Percentiles rank a stretch among this genome's conserved stretches.
phyloP scores from a whole-genome alignment of 306 rosid species.

The Vachellia collinsii region DNA sequence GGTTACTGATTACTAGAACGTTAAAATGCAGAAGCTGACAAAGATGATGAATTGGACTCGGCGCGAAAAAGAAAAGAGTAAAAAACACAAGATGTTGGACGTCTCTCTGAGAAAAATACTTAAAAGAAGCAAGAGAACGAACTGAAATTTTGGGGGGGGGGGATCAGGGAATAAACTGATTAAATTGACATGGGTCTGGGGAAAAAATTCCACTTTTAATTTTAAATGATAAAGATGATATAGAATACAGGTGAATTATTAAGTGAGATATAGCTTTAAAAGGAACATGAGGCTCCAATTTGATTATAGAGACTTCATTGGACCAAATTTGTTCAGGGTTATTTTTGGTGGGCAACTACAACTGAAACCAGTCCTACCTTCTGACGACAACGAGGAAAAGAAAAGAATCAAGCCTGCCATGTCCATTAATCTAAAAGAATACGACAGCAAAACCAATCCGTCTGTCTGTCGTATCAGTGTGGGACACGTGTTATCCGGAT shows the following conservation, averaged over 20 bases:
- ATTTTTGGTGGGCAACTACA: not conserved
- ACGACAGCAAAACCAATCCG: not conserved
- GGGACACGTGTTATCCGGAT: not conserved
- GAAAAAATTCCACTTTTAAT: not conserved
- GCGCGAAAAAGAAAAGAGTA: not conserved
- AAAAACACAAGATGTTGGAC: not conserved
- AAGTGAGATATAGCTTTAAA: not conserved
- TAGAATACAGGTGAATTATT: not conserved
- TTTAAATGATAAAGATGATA: not conserved
- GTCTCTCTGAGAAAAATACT: not conserved
- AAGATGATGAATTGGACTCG: not conserved
- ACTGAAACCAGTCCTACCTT: not conserved
- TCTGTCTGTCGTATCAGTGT: not conserved
- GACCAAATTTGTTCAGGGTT: constrained; percentile 19
- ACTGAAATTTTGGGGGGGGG: not conserved
- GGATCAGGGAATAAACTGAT: not conserved
- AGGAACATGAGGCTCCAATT: constrained; percentile 36
- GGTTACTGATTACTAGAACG: constrained; percentile 5
- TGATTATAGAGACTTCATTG: constrained; percentile 5
- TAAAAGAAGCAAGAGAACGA: not conserved
- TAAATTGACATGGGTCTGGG: not conserved
- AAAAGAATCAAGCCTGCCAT: not conserved
- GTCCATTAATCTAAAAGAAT: not conserved
- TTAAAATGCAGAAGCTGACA: constrained; percentile 4
- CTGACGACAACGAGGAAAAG: not conserved